phyloP scores from a whole-genome alignment of 2,329 filamentous ascomycete species.

The Verticillium dahliae region DNA sequence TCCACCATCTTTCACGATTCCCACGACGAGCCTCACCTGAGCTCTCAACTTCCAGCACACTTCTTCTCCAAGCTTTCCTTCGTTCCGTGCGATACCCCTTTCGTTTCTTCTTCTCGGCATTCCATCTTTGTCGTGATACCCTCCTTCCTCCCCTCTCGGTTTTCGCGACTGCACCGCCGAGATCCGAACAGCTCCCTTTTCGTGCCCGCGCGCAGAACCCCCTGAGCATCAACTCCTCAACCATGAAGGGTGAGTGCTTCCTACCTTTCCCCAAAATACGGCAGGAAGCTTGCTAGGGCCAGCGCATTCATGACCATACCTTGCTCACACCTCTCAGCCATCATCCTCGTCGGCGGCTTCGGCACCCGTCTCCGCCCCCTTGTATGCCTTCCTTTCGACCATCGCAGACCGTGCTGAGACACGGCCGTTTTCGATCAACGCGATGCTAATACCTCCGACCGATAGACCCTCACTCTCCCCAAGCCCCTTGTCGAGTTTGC shows the following conservation, averaged over 20 bases:
- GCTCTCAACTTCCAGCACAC: neutral
- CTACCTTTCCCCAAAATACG: neutral
- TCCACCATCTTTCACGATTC: neutral
- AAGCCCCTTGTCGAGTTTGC: slow-evolving; percentile 97
- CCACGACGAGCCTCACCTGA: neutral
- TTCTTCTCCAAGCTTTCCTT: neutral
- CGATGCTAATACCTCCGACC: slow-evolving; percentile 7
- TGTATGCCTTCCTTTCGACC: slow-evolving; percentile 40
- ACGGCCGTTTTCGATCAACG: too few relatives aligned
- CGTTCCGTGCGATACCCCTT: neutral
- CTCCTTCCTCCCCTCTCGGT: neutral
- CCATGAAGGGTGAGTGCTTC: neutral
- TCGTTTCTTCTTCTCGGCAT: neutral
- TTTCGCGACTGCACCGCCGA: neutral
- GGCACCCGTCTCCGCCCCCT: slow-evolving; percentile 95
- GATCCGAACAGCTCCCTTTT: neutral
- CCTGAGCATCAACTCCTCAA: neutral
- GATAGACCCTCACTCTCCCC: slow-evolving; percentile 85
- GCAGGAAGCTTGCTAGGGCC: neutral
- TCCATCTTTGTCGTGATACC: neutral
- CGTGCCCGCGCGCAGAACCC: neutral
- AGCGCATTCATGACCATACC: neutral
- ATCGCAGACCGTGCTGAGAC: neutral
- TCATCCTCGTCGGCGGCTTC: slow-evolving; percentile 98
- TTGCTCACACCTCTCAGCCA: slow-evolving; percentile 49